Conservation (phyloP, 495 filamentous ascomycete genomes). For the Penicillium pancosmium region DNA sequence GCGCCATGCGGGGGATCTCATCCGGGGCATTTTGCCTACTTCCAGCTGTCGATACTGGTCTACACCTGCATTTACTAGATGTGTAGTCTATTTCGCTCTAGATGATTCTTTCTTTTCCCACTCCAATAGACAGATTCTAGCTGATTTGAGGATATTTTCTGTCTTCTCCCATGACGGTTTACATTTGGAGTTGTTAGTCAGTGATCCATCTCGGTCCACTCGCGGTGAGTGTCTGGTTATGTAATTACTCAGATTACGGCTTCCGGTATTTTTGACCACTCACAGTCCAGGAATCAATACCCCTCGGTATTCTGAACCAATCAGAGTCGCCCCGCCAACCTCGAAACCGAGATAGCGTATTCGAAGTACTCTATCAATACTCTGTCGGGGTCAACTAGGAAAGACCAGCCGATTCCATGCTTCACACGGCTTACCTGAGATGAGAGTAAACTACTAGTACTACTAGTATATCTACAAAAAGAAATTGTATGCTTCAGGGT, state of each 20-base stretch:
- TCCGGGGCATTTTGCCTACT: slow-evolving; percentile 7
- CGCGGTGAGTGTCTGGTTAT: not conserved
- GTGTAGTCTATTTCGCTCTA: no score
- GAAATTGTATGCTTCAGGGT: no score
- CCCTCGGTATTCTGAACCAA: slow-evolving; percentile 12
- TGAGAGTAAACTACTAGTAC: no score
- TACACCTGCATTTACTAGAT: no score
- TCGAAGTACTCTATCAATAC: not conserved
- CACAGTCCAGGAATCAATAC: not conserved
- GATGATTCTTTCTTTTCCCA: no score
- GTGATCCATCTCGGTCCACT: not conserved
- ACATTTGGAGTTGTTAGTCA: not conserved
- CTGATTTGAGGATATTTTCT: no score
- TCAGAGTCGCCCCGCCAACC: rapidly evolving
- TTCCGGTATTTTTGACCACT: slow-evolving; percentile 11
- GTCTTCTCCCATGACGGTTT: no score
- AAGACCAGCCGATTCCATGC: slow-evolving; percentile 11
- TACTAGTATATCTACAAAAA: not conserved
- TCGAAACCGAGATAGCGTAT: slow-evolving; percentile 19
- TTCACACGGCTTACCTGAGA: not conserved
- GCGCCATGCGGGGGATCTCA: slow-evolving; percentile 28
- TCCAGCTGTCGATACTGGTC: not conserved
- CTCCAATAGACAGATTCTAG: no score
- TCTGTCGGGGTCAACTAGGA: not conserved
- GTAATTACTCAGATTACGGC: slow-evolving; percentile 7